These are phyloP conservation scores for Kodamaea sagamina DNA, from an alignment of 805 yeast genomes.

Conservation along the genomic window DNA sequence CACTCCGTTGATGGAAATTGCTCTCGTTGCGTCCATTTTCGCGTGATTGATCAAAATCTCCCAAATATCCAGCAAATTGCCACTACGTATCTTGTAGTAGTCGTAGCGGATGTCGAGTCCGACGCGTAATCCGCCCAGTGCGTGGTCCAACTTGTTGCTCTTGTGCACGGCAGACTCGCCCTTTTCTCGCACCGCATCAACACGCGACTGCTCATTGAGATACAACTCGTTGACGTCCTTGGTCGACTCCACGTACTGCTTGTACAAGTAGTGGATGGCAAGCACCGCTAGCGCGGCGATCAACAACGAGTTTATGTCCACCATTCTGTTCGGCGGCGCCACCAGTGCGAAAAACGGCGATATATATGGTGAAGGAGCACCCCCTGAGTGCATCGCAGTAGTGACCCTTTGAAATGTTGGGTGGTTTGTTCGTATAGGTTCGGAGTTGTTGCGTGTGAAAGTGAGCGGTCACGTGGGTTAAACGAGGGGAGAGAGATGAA, in stretches of 20 bases:
- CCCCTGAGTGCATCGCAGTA: conserved; percentile 3
- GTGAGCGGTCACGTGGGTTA: neutral
- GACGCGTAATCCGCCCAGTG: conserved; percentile 58
- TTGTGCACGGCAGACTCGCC: conserved; percentile 77
- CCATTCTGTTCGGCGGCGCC: neutral
- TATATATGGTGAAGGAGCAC: neutral
- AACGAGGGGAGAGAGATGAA: no score
- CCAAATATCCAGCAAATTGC: conserved; percentile 77
- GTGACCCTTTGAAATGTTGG: conserved; percentile 3
- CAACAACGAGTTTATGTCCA: conserved; percentile 11
- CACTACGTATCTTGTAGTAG: conserved; percentile 69
- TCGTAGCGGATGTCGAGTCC: conserved; percentile 66
- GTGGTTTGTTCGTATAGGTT: conserved; percentile 1
- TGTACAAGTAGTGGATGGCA: conserved; percentile 22
- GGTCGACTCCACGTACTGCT: conserved; percentile 32
- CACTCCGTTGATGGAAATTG: conserved; percentile 26
- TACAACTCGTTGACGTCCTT: conserved; percentile 62
- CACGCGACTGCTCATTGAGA: conserved; percentile 62
- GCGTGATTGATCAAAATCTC: conserved; percentile 38
- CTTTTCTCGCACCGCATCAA: conserved; percentile 61
- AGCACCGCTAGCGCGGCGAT: conserved; percentile 24
- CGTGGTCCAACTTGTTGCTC: conserved; percentile 72
- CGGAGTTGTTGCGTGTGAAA: neutral
- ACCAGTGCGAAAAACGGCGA: neutral
- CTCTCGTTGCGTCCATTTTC: conserved; percentile 18